A percentile compares a stretch with the other conserved stretches of the same genome.
Evolutionary conservation across 1,284 basidiomycete genomes (phyloP).

Genomic region (Ustilago sp.): DNA sequence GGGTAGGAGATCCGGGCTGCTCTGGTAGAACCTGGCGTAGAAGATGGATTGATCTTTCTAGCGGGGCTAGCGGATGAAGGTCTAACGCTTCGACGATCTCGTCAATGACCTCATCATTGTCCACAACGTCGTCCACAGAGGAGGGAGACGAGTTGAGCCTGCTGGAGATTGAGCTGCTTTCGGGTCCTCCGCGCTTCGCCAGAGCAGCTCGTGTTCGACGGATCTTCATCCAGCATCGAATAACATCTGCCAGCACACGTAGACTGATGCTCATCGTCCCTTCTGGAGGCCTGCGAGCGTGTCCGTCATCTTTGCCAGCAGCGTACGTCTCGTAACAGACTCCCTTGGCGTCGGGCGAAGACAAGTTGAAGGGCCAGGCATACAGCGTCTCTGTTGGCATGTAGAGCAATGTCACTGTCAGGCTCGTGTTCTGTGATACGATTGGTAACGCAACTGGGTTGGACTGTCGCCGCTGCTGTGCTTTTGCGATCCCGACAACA

Average conservation of each 20-base stretch:
- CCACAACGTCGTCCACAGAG: constrained; percentile 26
- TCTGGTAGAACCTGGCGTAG: constrained; percentile 29
- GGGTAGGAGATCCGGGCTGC: neutral
- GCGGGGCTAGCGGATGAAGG: constrained; percentile 22
- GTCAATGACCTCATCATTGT: constrained; percentile 39
- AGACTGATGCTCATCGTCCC: constrained; percentile 45
- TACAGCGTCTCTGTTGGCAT: constrained; percentile 32
- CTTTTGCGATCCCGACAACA: constrained; percentile 21
- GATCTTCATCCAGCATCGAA: constrained; percentile 42
- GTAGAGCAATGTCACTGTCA: constrained; percentile 39
- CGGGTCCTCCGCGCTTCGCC: constrained; percentile 9
- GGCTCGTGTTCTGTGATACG: neutral
- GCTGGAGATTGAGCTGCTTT: neutral
- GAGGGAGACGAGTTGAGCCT: constrained; percentile 10
- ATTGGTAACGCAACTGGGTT: neutral
- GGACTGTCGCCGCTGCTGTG: constrained; percentile 14
- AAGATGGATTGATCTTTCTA: constrained; percentile 37
- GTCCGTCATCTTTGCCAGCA: constrained; percentile 1
- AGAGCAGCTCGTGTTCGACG: constrained; percentile 19
- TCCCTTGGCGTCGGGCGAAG: constrained; percentile 29
- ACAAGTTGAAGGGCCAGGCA: constrained; percentile 44
- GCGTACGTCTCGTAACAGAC: constrained; percentile 39
- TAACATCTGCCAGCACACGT: constrained; percentile 33
- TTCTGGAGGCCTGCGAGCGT: constrained; percentile 23
- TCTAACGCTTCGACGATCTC: constrained; percentile 27